Conservation (phyloP, 1,139 yeast genomes). For the Geotrichum armillariae region DNA sequence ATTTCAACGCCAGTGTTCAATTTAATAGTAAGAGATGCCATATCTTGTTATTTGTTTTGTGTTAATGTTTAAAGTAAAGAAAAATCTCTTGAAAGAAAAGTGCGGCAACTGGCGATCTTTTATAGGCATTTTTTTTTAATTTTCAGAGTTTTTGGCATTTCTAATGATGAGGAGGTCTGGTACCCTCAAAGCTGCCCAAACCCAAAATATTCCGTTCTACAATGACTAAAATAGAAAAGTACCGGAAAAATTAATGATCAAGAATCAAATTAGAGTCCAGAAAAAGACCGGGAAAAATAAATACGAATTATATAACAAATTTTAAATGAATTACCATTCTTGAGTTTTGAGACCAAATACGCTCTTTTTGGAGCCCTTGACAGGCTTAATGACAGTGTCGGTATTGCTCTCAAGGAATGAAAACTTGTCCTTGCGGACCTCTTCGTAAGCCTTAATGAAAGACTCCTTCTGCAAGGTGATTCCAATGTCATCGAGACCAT, state of each 20-base stretch:
- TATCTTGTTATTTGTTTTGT: not conserved
- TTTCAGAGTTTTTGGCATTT: too few species aligned
- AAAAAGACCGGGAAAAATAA: too few species aligned
- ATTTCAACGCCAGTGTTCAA: slow-evolving; percentile 42
- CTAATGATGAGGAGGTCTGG: too few species aligned
- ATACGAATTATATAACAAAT: too few species aligned
- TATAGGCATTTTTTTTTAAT: too few species aligned
- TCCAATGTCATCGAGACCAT: slow-evolving; percentile 97
- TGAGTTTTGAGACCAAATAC: slow-evolving; percentile 69
- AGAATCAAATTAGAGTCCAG: too few species aligned
- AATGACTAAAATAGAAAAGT: too few species aligned
- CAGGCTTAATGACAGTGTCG: slow-evolving; percentile 54
- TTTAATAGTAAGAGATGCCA: slow-evolving; percentile 27
- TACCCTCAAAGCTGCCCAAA: too few species aligned
- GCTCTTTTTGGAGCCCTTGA: slow-evolving; percentile 68
- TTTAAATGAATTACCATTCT: slow-evolving; percentile 57
- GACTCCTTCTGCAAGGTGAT: slow-evolving; percentile 89
- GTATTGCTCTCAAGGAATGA: slow-evolving; percentile 92
- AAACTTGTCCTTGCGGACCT: slow-evolving; percentile 68
- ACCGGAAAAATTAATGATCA: too few species aligned
- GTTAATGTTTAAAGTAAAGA: not conserved
- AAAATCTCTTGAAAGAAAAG: too few species aligned
- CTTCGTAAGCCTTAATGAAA: slow-evolving; percentile 71
- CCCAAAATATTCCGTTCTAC: too few species aligned
- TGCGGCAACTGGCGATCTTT: too few species aligned